Base-by-base conservation (phyloP, 2,329 filamentous ascomycete species). In the Claviceps quebecensis region DNA sequence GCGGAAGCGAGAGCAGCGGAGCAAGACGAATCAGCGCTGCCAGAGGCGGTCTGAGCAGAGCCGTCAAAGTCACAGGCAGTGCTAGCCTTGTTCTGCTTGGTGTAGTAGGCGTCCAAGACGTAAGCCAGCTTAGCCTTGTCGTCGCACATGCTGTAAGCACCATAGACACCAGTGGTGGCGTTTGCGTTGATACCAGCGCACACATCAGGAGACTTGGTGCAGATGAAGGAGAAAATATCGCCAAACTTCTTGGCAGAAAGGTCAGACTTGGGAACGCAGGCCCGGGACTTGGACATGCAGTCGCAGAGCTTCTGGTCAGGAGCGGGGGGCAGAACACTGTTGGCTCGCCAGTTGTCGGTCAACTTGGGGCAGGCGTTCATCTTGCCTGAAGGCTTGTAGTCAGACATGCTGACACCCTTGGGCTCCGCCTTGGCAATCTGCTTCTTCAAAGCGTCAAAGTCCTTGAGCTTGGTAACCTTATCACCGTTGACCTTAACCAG, bases 241-340 rank as follows among this genome's bases (percentile, higher is more conserved):
- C 77, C 78, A 61, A 80, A 84, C 52, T 80, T 70, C 50, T 81
- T 73, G 48, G 71, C 65, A 56, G 76, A 70, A 23, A 88, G 70
- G 59, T 69, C 67, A 46, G 74, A 67, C 45, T 77, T 72, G 54
- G 88, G 80, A 29, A 77, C 76, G 71, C 93, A 98, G 53, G 72
- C 71, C 52, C 95, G 72, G 45, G 80, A 81, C 56, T 78, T 72
- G 66, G 78, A 76, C 87, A 95, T 95, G 79, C 93, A 98, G 53
- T 75, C 68, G 77, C 93, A 98, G 46, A 95, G 81, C 45, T 80
- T 63, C 45, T 78, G 63, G 71, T 97, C 87, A 56, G 90, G 89
- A 11, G 78, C 79, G 9, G 90, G 91, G 29, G 93, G 93, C 37
- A 98, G 86, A 53, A 71, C 72, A 44, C 75, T 73, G 55, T 77